Evolutionary conservation across 2,329 filamentous ascomycete species (phyloP).

Genomic region (Apiospora koreana): DNA sequence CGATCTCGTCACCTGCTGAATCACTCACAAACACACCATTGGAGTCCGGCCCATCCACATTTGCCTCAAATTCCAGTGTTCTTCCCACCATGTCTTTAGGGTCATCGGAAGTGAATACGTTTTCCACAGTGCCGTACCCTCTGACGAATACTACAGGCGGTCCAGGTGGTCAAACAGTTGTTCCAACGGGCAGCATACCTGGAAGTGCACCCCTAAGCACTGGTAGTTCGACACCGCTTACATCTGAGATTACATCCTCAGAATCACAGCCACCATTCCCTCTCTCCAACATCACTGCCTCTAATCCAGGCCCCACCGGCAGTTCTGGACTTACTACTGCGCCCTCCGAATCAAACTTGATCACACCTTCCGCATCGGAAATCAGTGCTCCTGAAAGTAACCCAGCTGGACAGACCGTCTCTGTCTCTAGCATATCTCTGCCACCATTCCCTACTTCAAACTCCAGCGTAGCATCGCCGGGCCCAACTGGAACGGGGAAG

Average conservation of each 20-base stretch:
- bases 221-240: not conserved
- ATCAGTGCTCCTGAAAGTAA: constrained; percentile 17
- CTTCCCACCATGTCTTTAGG: not conserved
- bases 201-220: constrained; percentile 3
- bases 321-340: constrained; percentile 10
- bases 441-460: constrained; percentile 23
- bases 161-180: constrained; percentile 17
- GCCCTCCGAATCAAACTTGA: constrained; percentile 2
- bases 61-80: not conserved
- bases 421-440: constrained; percentile 16
- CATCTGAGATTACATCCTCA: constrained; percentile 8
- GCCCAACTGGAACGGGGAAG: constrained; percentile 11
- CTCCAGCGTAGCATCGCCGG: constrained; percentile 18
- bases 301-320: constrained; percentile 17
- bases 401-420: constrained; percentile 14
- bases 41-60: not conserved
- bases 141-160: constrained; percentile 19
- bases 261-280: constrained; percentile 19
- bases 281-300: constrained; percentile 19
- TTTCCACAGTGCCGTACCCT: constrained; percentile 19
- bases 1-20: not conserved
- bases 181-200: constrained; percentile 11
- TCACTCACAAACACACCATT: not conserved
- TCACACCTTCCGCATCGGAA: not conserved
- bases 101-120: not conserved